Evolutionary conservation across 2,329 filamentous ascomycete genomes (phyloP), one percentile per base, ranked within the genome.

Genomic region (Penicillium sp.): DNA sequence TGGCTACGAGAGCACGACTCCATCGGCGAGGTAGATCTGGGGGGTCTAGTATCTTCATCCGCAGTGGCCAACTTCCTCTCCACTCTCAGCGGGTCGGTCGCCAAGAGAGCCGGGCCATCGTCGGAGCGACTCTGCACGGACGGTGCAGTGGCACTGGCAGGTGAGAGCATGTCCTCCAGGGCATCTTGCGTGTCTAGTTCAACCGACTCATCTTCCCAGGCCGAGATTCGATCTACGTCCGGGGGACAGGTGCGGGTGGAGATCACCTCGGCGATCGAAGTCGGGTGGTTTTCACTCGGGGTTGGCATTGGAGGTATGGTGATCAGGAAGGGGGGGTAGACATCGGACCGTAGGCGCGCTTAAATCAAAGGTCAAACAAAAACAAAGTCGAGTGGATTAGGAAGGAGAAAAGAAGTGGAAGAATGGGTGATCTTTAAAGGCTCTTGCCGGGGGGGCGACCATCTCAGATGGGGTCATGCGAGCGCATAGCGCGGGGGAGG

Each of bases 221-320:
- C 53, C 15, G 70, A 54, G 48, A 67, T 56, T 53, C 73, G 67
- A 57, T 75, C 70, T 42, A 63, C 55, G 53, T 82, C 80, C 40
- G 79, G 79, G n/a, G 79, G 80, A 69, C 80, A 82, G 57, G 77
- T 69, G 66, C 73, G 79, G 66, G 72, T 69, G 62, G 76, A 73
- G 63, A 75, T 66, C 58, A 72, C 71, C 66, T 75, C 75, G 69
- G 69, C 72, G 72, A 76, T 76, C 67, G 74, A 73, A 62, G 71
- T 71, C 65, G 76, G 69, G 50, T 66, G 67, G 70, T 69, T 75
- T 73, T 72, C 64, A 69, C 73, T 77, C 64, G 75, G 76, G 54
- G 78, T 81, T 67, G 79, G 80, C 80, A 82, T 82, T 72, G 70
- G 75, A 70, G 55, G 22, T 44, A 22, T 69, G 67, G 65, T 23